Conservation (phyloP, 2,329 filamentous ascomycete genomes). For the Penicillium sp. region DNA sequence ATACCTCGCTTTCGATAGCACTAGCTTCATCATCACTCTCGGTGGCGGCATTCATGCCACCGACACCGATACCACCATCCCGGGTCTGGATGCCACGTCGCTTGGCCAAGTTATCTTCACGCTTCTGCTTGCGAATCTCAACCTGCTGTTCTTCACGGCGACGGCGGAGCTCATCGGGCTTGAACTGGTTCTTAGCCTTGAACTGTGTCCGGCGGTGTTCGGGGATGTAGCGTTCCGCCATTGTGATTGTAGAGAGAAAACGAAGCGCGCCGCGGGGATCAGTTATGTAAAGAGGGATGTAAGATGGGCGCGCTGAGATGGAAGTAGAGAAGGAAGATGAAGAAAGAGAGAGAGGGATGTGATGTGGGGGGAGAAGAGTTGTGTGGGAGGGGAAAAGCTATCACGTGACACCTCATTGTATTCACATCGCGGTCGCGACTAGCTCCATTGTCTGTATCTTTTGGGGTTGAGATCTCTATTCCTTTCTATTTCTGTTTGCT, state of each 20-base stretch:
- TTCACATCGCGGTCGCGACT: conserved; percentile 8
- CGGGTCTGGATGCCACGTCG: conserved; percentile 87
- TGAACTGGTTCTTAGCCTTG: conserved; percentile 99
- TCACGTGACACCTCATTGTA: conserved; percentile 23
- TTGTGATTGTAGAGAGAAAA: conserved; percentile 51
- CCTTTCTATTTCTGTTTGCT: not conserved
- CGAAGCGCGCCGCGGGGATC: conserved; percentile 29
- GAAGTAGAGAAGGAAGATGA: conserved; percentile 16
- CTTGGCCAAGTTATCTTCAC: conserved; percentile 98
- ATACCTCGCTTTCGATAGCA: conserved; percentile 94
- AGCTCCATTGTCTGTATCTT: not conserved
- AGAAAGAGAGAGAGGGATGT: conserved; percentile 24
- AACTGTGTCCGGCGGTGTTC: conserved; percentile 99
- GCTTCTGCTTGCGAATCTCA: conserved; percentile 97
- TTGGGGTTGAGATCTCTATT: not conserved
- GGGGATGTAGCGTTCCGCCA: conserved; percentile 99
- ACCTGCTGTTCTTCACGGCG: conserved; percentile 99
- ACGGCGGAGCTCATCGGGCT: conserved; percentile 96
- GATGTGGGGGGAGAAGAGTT: conserved; percentile 17
- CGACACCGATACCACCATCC: conserved; percentile 61
- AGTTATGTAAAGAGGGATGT: conserved; percentile 14
- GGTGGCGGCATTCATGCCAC: conserved; percentile 76
- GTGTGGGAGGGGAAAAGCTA: conserved; percentile 23
- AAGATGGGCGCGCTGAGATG: conserved; percentile 21
- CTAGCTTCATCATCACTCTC: conserved; percentile 97